Evolutionary conservation across 306 rosid species (phyloP).

Genomic region (Dryas alaskensis): DNA sequence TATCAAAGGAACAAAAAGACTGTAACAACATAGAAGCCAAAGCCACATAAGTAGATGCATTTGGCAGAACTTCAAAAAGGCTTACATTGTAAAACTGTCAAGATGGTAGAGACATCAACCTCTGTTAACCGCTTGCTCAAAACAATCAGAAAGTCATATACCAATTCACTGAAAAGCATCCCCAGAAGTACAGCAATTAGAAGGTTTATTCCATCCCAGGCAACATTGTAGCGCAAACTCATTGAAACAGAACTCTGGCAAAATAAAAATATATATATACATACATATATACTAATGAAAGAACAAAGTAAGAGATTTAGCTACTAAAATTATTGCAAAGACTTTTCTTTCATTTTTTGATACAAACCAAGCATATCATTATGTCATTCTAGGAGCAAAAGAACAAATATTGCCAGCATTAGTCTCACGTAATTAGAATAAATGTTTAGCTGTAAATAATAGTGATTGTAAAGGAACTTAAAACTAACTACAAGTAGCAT

Average conservation of each 20-base stretch:
- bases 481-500: neutral
- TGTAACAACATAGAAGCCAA: neutral
- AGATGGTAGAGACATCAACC: conserved; percentile 80
- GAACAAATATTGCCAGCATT: neutral
- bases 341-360: neutral
- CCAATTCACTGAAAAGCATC: conserved; percentile 68
- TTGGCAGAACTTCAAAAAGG: conserved; percentile 1
- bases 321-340: neutral
- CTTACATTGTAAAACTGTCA: conserved; percentile 77
- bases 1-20: neutral
- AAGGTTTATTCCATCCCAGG: conserved; percentile 3
- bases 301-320: neutral
- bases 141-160: conserved; percentile 69
- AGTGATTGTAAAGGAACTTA: neutral
- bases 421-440: neutral
- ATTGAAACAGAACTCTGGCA: neutral
- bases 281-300: too few relatives aligned
- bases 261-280: neutral
- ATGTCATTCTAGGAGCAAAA: neutral
- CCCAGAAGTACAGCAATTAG: conserved; percentile 31
- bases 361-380: neutral
- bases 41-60: neutral
- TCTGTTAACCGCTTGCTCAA: conserved; percentile 76
- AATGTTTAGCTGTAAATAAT: neutral
- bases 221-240: neutral